Evolutionary conservation across 768 basidiomycete species (phyloP), one percentile per base, ranked within the genome.

Genomic region (Mycena epipterygia): DNA sequence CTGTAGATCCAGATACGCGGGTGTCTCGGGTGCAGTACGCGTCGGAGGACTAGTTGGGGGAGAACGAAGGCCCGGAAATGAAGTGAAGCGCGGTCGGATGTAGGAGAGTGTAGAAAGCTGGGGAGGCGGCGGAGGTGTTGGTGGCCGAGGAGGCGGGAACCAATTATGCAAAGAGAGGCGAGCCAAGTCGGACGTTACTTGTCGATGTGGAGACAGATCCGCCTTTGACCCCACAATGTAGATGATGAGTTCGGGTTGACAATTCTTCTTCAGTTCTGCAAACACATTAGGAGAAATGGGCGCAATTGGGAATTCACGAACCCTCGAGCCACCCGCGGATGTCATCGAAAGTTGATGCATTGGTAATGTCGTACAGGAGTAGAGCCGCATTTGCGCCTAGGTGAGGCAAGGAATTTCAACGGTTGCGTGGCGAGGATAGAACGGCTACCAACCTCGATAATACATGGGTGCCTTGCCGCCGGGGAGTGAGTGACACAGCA

Each of bases 201-300:
- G 91, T 53, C 94, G 90, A 70, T 90, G 86, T 44, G 85, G 83
- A 68, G 88, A 81, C 68, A 95, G 87, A 84, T 95, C 94, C 75
- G 94, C 93, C 81, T 98, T 98, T 72, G 96, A 90, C 66, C 97
- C 96, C 75, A 98, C 96, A 76, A 98, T 95, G 81, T 96, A 96
- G 76, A 98, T 95, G 79, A 97, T 92, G 67, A 96, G 88, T 77
- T 97, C 95, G 56, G 92, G 89, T 48, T 92, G 86, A 76, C 94
- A 95, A 78, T 95, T 95, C 88, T 93, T 95, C 89, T 93, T 95
- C 73, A 95, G 86, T 83, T 96, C 95, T 95, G 81, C 46, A 75
- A 73, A 75, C 59, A 71, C 73, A 70, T 64, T 23, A 64, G 55
- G 30, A 67, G 64, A 73, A 72, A 64, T 56, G 61, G 35, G 48